Conservation (phyloP, 768 basidiomycete species). For the Gymnopilus junonius region DNA sequence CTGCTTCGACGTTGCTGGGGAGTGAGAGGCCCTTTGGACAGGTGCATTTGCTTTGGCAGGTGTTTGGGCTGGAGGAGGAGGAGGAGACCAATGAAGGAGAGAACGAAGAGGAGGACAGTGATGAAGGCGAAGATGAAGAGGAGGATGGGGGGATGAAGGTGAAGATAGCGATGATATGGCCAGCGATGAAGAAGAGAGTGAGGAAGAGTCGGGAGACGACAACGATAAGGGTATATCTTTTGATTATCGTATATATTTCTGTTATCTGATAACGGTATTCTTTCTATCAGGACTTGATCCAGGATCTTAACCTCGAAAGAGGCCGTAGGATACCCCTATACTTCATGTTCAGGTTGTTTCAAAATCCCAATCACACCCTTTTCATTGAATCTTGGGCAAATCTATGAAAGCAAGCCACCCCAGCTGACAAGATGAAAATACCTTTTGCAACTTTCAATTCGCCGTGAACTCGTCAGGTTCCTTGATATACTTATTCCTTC, state of each 20-base stretch:
- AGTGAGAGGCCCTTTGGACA: constrained; percentile 86
- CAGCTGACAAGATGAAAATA: background rate
- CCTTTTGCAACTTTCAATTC: background rate
- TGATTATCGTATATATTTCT: background rate
- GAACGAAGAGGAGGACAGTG: constrained; percentile 15
- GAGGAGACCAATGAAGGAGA: constrained; percentile 18
- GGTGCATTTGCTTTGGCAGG: constrained; percentile 72
- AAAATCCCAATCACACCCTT: background rate
- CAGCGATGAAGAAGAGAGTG: background rate
- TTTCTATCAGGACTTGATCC: background rate
- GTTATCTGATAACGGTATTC: background rate
- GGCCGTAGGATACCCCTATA: background rate
- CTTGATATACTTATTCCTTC: background rate
- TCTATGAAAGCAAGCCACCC: background rate
- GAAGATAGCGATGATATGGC: background rate
- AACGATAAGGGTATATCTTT: background rate
- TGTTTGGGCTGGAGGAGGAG: constrained; percentile 75
- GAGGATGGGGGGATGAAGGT: constrained; percentile 16
- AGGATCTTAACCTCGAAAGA: background rate
- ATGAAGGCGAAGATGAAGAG: constrained; percentile 20
- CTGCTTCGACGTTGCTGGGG: constrained; percentile 83
- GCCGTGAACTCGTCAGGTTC: background rate
- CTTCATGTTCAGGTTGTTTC: background rate
- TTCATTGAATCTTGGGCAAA: background rate
- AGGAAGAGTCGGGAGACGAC: background rate